Base-by-base conservation (phyloP, 2,329 filamentous ascomycete species). In the Neonectria faginata region DNA sequence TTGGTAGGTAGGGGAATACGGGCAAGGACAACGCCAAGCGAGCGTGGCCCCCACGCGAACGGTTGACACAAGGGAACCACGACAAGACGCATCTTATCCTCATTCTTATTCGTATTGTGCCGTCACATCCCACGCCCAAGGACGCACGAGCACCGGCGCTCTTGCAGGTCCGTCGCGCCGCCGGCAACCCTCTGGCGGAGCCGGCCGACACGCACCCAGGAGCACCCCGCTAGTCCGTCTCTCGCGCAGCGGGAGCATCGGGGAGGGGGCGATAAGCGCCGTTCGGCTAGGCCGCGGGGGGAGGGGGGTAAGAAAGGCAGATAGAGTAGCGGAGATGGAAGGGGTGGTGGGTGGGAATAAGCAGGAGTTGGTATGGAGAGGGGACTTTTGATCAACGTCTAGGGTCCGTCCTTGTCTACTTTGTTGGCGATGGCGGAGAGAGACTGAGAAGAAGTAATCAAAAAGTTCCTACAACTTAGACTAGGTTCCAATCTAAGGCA, bases 141-240 rank as follows among this genome's bases (percentile, higher is more conserved):
- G 14, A 48, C 22, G 45, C 45, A 50, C 16, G 25, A n/a, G 25
- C 27, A 5, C 27, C n/a, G 25, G n/a, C 12, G 25, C n/a, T 27
- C n/a, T n/a, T 7, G 11, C 16, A 47, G 20, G 20, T 52, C 41
- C 62, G 42, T 45, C 29, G 57, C 58, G 67, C 62, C 61, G 62
- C 54, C 57, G 55, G 68, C 56, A 50, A 67, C 39, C 33, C 5
- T 67, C 68, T 72, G 57, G 68, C 68, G 70, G 70, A 72, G 68
- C 70, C 68, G 67, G 68, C 70, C 70, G 70, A 69, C 50, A 36
- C 14, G 45, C 14, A 36, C n/a, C 10, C 31, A 31, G 47, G 22
- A 51, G 16, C 47, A 31, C 27, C 27, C 27, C 48, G 22, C 27
- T n/a, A 14, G 14, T 22, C 31, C 14, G 20, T 25, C 25, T 25